These are phyloP conservation scores for Colletotrichum sp. DNA, from an alignment of 2,329 filamentous ascomycete species.

Conservation along the genomic window DNA sequence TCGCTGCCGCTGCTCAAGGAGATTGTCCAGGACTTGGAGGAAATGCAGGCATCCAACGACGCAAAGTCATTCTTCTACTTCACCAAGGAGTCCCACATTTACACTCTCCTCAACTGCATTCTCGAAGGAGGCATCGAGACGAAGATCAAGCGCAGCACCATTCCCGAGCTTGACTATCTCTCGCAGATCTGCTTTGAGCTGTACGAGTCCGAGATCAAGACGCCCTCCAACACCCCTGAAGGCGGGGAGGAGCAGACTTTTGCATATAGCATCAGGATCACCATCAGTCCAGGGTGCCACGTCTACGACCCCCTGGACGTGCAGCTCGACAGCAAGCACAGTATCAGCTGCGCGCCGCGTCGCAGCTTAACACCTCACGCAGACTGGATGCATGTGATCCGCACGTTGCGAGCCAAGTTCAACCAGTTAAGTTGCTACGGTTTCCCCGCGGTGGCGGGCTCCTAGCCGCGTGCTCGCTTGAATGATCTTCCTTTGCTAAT, in stretches of 20 bases:
- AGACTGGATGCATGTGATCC: constrained; percentile 97
- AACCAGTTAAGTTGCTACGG: constrained; percentile 75
- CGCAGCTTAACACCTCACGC: constrained; percentile 88
- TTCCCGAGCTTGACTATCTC: constrained; percentile 96
- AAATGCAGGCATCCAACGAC: constrained; percentile 92
- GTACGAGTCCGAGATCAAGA: constrained; percentile 88
- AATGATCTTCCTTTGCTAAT: constrained; percentile 1
- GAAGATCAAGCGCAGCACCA: constrained; percentile 93
- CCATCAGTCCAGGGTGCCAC: constrained; percentile 93
- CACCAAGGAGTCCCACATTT: constrained; percentile 98
- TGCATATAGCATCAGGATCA: constrained; percentile 95
- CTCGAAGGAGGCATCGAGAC: constrained; percentile 95
- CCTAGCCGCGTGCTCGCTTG: not conserved
- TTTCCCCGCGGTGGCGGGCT: not conserved
- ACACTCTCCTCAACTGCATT: constrained; percentile 97
- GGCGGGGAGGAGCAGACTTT: constrained; percentile 72
- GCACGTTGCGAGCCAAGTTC: constrained; percentile 92
- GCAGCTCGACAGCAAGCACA: constrained; percentile 93
- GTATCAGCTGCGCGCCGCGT: constrained; percentile 91
- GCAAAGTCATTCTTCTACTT: constrained; percentile 99
- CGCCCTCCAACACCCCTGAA: constrained; percentile 40
- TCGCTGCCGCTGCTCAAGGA: constrained; percentile 93
- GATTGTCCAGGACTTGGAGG: constrained; percentile 95
- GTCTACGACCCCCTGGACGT: constrained; percentile 96
- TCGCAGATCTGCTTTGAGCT: constrained; percentile 98